These are phyloP conservation scores for Lipomyces lipofer DNA, from an alignment of 805 yeast species.

Conservation along the genomic window DNA sequence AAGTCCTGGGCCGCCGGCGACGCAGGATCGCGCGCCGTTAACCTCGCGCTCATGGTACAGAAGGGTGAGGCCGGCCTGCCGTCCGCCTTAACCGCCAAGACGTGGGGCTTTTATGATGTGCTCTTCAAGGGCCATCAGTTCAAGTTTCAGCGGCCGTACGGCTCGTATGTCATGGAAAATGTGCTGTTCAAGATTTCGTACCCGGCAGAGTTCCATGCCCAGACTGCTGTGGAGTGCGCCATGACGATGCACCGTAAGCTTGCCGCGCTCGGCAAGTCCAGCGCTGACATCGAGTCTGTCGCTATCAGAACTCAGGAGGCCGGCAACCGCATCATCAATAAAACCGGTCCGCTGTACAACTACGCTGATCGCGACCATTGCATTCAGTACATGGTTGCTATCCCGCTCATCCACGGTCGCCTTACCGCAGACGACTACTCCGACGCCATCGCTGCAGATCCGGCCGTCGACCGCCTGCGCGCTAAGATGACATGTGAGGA, in stretches of 20 bases:
- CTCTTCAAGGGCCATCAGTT: conserved; percentile 54
- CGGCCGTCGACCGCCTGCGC: conserved; percentile 54
- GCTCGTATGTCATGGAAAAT: conserved; percentile 64
- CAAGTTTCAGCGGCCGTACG: conserved; percentile 55
- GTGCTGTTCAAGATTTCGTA: conserved; percentile 60
- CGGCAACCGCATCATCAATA: conserved; percentile 60
- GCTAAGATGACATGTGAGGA: conserved; percentile 56
- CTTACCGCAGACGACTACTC: conserved; percentile 60
- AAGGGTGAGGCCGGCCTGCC: conserved; percentile 59
- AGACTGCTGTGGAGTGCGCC: conserved; percentile 64
- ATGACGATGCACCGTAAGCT: conserved; percentile 46
- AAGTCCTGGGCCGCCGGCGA: conserved; percentile 72
- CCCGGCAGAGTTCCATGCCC: conserved; percentile 69
- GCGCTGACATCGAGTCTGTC: conserved; percentile 51
- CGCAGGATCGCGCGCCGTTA: conserved; percentile 60
- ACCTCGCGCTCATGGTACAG: conserved; percentile 54
- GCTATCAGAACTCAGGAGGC: conserved; percentile 61
- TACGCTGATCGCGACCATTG: conserved; percentile 68
- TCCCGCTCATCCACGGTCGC: conserved; percentile 56
- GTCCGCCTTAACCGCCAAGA: conserved; percentile 55
- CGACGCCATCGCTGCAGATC: conserved; percentile 52
- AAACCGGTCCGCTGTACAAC: conserved; percentile 59
- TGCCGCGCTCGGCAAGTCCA: conserved; percentile 45
- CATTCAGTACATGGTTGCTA: conserved; percentile 63
- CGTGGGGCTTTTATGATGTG: conserved; percentile 69